A percentile compares a stretch with the other conserved stretches of the same genome.
These are phyloP conservation scores for Agaricus sinodeliciosus DNA, from an alignment of 768 basidiomycete species.

Conservation along the genomic window DNA sequence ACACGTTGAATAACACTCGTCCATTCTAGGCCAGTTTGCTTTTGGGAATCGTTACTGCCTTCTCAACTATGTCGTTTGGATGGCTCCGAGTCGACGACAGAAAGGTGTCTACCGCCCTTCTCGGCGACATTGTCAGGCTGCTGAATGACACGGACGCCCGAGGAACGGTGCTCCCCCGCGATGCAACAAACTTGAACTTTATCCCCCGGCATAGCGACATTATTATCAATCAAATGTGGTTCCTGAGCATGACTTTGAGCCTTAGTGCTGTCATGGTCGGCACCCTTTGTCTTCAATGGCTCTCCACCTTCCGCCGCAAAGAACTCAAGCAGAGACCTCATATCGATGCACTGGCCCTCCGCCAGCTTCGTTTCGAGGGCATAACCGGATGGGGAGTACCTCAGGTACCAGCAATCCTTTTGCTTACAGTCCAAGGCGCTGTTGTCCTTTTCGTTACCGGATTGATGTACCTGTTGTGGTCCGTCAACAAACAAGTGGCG, in stretches of 20 bases:
- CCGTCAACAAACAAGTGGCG: constrained; percentile 1
- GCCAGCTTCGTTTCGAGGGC: constrained; percentile 8
- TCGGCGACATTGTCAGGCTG: not conserved
- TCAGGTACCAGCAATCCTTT: not conserved
- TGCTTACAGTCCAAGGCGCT: constrained; percentile 3
- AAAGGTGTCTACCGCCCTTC: not conserved
- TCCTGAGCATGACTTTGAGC: constrained; percentile 8
- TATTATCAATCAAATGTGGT: constrained; percentile 8
- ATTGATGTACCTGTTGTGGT: constrained; percentile 5
- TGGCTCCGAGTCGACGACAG: not conserved
- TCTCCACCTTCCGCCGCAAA: not conserved
- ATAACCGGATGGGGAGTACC: constrained; percentile 6
- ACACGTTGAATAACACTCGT: not conserved
- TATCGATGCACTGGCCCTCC: constrained; percentile 5
- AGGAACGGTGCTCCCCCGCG: not conserved
- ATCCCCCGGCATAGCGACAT: not conserved
- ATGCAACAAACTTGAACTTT: not conserved
- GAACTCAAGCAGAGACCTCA: not conserved
- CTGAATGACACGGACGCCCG: not conserved
- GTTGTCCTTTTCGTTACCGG: constrained; percentile 7
- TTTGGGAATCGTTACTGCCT: constrained; percentile 5
- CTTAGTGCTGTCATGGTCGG: constrained; percentile 2
- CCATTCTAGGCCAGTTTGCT: constrained; percentile 5
- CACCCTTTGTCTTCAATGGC: constrained; percentile 9
- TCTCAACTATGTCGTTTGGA: constrained; percentile 1